Conservation (phyloP, 331 rosid genomes). For the Erythrophleum ivorense region DNA sequence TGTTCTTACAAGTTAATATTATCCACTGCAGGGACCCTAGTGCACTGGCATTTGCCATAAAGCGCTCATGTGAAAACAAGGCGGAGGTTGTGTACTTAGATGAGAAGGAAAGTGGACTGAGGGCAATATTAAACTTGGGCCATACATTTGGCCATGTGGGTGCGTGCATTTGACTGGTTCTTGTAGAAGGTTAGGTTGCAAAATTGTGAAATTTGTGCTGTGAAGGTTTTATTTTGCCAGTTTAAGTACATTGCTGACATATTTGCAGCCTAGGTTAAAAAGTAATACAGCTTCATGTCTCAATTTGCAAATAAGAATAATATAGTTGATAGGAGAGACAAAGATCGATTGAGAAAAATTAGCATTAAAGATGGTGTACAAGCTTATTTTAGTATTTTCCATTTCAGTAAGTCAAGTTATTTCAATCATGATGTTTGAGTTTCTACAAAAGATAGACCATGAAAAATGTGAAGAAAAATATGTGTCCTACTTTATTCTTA, state of each 20-base stretch:
- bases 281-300: no score
- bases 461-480: background rate
- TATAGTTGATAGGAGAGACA: no score
- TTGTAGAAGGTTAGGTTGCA: background rate
- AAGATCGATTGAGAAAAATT: background rate
- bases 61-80: constrained; percentile 95
- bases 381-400: background rate
- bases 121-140: constrained; percentile 96
- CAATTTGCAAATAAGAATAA: no score
- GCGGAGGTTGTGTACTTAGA: constrained; percentile 93
- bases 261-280: no score
- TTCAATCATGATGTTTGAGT: background rate
- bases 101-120: constrained; percentile 95
- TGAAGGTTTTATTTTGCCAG: background rate
- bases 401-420: background rate
- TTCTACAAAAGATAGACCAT: background rate
- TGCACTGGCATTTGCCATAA: constrained; percentile 86
- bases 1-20: constrained; percentile 29
- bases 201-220: constrained; percentile 3
- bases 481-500: no score
- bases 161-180: background rate
- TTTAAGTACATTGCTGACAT: no score
- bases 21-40: constrained; percentile 75
- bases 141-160: constrained; percentile 98
- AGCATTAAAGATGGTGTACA: background rate